Percentiles rank a stretch among this genome's conserved stretches.
These are phyloP conservation scores for Periglandula ipomoeae DNA, from an alignment of 2,329 filamentous ascomycete species.

Conservation along the genomic window DNA sequence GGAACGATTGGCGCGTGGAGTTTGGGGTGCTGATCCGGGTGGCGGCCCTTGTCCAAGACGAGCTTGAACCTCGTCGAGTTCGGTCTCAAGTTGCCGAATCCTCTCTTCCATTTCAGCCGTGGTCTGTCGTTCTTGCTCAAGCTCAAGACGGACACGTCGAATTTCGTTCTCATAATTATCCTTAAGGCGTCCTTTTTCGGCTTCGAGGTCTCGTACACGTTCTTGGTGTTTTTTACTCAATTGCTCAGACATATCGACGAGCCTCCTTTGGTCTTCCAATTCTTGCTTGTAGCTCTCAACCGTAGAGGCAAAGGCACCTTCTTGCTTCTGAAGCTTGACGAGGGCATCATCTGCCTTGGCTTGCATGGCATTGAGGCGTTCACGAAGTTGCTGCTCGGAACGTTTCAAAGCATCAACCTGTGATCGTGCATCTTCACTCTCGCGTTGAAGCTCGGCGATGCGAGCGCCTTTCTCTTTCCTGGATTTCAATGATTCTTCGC, in stretches of 20 bases:
- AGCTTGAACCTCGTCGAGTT: conserved; percentile 44
- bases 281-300: conserved; percentile 83
- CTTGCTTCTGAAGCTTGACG: conserved; percentile 71
- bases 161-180: conserved; percentile 57
- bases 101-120: conserved; percentile 38
- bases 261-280: conserved; percentile 67
- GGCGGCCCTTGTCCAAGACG: conserved; percentile 33
- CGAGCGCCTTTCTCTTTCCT: conserved; percentile 90
- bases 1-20: conserved; percentile 51
- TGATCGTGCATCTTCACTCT: conserved; percentile 75
- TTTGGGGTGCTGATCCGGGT: conserved; percentile 46
- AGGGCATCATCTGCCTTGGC: conserved; percentile 81
- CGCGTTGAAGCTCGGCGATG: conserved; percentile 78
- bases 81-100: conserved; percentile 40
- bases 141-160: conserved; percentile 44
- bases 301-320: conserved; percentile 72
- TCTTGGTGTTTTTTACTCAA: conserved; percentile 63
- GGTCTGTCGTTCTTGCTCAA: conserved; percentile 44
- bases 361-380: conserved; percentile 73
- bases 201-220: conserved; percentile 61
- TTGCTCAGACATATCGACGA: conserved; percentile 75
- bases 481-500: conserved; percentile 76
- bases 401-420: conserved; percentile 69
- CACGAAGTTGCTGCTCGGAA: conserved; percentile 70
- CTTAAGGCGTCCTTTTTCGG: conserved; percentile 48